Evolutionary conservation across 768 basidiomycete genomes (phyloP), one percentile per base, ranked within the genome.

Genomic region (Paxillus ammoniavirescens): DNA sequence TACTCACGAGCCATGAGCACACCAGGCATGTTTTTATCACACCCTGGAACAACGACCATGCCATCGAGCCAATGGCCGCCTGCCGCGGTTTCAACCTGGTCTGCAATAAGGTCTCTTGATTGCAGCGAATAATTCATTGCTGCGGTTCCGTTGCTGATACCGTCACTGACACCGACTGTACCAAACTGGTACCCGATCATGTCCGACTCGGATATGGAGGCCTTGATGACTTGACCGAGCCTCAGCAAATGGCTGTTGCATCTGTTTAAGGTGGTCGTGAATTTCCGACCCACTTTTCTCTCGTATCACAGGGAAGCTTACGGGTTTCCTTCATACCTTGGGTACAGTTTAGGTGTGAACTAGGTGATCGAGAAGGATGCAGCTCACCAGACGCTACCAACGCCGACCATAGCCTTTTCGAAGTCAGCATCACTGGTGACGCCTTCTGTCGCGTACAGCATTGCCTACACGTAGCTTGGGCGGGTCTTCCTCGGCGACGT

Each of bases 11-110:
- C 97, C 82, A 99, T 99, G 62, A 98, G 77, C 36, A 97, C 95
- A 56, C 97, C 97, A n/a, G 97, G 97, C 96, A 99, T 98, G 75
- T 99, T 99, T 76, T 99, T 99, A 77, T 99, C 96, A 68, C 93
- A 98, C 38, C 95, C 97, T 18, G 97, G 97, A 49, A 99, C 79
- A 54, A 93, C 93, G 37, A 98, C 93, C 89, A 97, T 91, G 38
- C 93, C 97, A 64, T 98, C 97, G 13, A 99, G 82, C 84, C 95
- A 97, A 68, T 99, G 97, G 5, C 96, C 97, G 13, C 91, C 96
- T 28, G 89, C 95, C 15, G 92, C 94, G 10, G 91, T 91, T 75
- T 98, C 96, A 17, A 99, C 95, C 66, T 89, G 86, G 73, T 98
- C 97, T 55, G 97, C 97, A 62, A 99, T 99, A 44, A 98, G 81